Evolutionary conservation across 169 alveolate species (phyloP).

Genomic region (Eimeria falciformis): DNA sequence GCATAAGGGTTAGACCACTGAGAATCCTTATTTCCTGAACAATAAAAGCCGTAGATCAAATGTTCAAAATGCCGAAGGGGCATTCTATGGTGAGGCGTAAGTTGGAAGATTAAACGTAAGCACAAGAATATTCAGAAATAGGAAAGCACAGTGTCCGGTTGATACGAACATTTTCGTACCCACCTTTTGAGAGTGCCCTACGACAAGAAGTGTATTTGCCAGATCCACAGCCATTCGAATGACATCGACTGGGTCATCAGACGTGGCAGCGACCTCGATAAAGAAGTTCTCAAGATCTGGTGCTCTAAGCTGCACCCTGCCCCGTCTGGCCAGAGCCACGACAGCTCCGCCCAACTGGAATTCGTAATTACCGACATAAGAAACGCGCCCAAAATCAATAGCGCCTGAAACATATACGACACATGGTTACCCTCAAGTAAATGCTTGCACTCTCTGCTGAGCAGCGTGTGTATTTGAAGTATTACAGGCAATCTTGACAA

Average conservation of each 20-base stretch:
- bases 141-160: too few relatives aligned
- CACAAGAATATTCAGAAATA: too few relatives aligned
- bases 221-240: constrained; percentile 12
- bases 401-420: not conserved
- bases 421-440: not conserved
- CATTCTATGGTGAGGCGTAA: too few relatives aligned
- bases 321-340: not conserved
- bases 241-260: constrained; percentile 5
- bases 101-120: too few relatives aligned
- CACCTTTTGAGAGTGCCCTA: not conserved
- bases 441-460: not conserved
- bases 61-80: too few relatives aligned
- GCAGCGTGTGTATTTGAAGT: not conserved
- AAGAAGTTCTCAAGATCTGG: not conserved
- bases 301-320: not conserved
- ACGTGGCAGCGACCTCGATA: not conserved
- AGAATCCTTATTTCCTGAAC: not conserved
- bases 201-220: not conserved
- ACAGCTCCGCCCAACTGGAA: not conserved
- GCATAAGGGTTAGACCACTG: not conserved
- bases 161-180: too few relatives aligned
- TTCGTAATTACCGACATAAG: not conserved
- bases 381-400: constrained; percentile 16
- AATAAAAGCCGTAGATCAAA: not conserved
- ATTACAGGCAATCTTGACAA: not conserved